These are phyloP conservation scores for Elsinoe arachidis DNA, from an alignment of 2,329 filamentous ascomycete species.

Conservation along the genomic window DNA sequence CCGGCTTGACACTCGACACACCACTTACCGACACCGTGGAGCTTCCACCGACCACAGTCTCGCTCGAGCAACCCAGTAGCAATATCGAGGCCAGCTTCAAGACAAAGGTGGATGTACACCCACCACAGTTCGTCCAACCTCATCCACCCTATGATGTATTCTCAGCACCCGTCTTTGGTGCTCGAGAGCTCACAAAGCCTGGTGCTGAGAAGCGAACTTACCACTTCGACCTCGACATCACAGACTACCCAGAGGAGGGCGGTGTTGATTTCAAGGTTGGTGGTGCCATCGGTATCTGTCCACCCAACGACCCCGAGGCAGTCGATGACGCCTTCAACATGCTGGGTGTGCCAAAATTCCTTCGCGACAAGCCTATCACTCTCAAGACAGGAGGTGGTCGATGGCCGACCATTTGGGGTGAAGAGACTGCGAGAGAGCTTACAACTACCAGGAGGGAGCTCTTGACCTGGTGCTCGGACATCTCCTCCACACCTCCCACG, in stretches of 20 bases:
- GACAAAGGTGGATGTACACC: slow-evolving; percentile 48
- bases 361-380: slow-evolving; percentile 74
- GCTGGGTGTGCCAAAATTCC: slow-evolving; percentile 69
- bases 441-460: slow-evolving; percentile 82
- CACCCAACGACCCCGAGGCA: slow-evolving; percentile 66
- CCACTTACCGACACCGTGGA: slow-evolving; percentile 62
- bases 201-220: slow-evolving; percentile 95
- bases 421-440: slow-evolving; percentile 76
- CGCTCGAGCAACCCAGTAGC: slow-evolving; percentile 36
- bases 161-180: slow-evolving; percentile 75
- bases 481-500: slow-evolving; percentile 85
- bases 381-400: slow-evolving; percentile 72
- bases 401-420: slow-evolving; percentile 98
- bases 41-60: slow-evolving; percentile 66
- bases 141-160: slow-evolving; percentile 90
- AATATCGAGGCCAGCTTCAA: slow-evolving; percentile 35
- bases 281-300: slow-evolving; percentile 86
- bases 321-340: slow-evolving; percentile 80
- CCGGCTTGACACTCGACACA: slow-evolving; percentile 60
- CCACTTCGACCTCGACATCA: slow-evolving; percentile 95
- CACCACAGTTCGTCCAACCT: slow-evolving; percentile 83
- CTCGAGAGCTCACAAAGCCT: slow-evolving; percentile 75
- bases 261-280: slow-evolving; percentile 93
- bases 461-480: slow-evolving; percentile 91
- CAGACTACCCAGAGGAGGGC: slow-evolving; percentile 77